These are phyloP conservation scores for Helicostylum pulchrum DNA, from an alignment of 192 early-diverging fungal genomes.

Conservation along the genomic window DNA sequence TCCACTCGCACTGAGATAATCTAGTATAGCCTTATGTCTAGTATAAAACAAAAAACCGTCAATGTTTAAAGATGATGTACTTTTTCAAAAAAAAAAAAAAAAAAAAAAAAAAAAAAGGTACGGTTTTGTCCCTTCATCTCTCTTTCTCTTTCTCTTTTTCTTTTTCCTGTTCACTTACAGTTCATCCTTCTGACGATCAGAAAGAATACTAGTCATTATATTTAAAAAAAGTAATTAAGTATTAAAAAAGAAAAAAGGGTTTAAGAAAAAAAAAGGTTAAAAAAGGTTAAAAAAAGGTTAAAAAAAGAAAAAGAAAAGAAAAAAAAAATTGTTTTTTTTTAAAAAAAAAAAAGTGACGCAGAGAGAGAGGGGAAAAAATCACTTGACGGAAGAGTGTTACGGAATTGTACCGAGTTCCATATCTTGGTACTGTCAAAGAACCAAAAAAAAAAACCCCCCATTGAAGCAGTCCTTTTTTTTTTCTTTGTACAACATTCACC, in stretches of 20 bases:
- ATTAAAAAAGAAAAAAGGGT: neutral
- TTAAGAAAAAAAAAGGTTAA: too few species aligned
- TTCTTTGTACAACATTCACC: too few species aligned
- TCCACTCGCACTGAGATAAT: constrained; percentile 80
- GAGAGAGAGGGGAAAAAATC: too few species aligned
- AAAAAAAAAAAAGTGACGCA: too few species aligned
- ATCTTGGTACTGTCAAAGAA: too few species aligned
- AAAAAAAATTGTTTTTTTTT: too few species aligned
- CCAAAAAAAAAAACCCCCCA: too few species aligned
- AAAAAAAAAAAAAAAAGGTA: neutral
- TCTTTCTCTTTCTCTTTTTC: neutral
- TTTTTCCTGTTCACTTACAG: constrained; percentile 48
- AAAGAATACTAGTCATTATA: constrained; percentile 51
- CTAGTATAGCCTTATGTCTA: constrained; percentile 76
- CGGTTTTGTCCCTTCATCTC: neutral
- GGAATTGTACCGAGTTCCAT: too few species aligned
- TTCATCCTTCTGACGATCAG: constrained; percentile 72
- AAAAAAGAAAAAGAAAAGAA: too few species aligned
- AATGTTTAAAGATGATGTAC: constrained; percentile 2
- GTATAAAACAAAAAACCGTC: neutral
- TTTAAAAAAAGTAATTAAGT: neutral
- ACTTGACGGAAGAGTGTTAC: too few species aligned
- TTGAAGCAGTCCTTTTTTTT: too few species aligned
- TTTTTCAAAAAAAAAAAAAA: neutral
- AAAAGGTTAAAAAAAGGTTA: too few species aligned